A percentile compares a stretch with the other conserved stretches of the same genome.
phyloP scores from a whole-genome alignment of 805 yeast species.

The Saccharomyces paradoxus region DNA sequence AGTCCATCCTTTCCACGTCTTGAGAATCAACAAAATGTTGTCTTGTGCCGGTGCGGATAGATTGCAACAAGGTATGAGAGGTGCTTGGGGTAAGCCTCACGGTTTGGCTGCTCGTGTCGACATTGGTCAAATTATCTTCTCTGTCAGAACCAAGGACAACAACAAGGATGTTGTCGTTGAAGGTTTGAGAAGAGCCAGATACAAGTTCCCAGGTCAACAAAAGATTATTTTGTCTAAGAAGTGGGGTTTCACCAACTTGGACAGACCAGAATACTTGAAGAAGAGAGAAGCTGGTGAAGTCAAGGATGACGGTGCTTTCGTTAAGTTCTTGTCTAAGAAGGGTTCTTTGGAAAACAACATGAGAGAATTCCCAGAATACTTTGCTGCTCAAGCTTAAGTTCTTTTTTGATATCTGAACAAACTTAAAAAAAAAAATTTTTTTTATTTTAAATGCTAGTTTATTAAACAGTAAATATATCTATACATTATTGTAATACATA shows the following conservation, averaged over 20 bases:
- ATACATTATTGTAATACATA: neutral
- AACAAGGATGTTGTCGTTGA: conserved; percentile 97
- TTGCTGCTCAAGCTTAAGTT: conserved; percentile 37
- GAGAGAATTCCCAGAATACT: conserved; percentile 87
- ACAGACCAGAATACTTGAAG: conserved; percentile 93
- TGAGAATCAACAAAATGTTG: conserved; percentile 99
- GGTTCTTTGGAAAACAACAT: conserved; percentile 91
- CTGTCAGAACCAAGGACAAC: conserved; percentile 96
- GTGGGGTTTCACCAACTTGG: conserved; percentile 99
- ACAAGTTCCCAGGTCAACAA: conserved; percentile 99
- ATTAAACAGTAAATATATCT: neutral
- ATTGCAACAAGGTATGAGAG: conserved; percentile 99
- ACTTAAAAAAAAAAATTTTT: neutral
- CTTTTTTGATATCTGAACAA: neutral
- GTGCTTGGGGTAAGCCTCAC: conserved; percentile 99
- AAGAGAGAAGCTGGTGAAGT: conserved; percentile 97
- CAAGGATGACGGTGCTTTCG: conserved; percentile 99
- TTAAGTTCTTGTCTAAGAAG: conserved; percentile 94
- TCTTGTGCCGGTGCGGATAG: conserved; percentile 99
- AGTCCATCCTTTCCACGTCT: conserved; percentile 99
- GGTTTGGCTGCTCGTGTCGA: conserved; percentile 99
- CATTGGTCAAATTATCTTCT: conserved; percentile 97
- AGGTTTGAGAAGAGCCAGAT: conserved; percentile 99
- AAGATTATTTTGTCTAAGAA: conserved; percentile 98
- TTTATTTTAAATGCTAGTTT: neutral